These are phyloP conservation scores for Begonia loranthoides DNA, from an alignment of 306 rosid species.

Conservation along the genomic window DNA sequence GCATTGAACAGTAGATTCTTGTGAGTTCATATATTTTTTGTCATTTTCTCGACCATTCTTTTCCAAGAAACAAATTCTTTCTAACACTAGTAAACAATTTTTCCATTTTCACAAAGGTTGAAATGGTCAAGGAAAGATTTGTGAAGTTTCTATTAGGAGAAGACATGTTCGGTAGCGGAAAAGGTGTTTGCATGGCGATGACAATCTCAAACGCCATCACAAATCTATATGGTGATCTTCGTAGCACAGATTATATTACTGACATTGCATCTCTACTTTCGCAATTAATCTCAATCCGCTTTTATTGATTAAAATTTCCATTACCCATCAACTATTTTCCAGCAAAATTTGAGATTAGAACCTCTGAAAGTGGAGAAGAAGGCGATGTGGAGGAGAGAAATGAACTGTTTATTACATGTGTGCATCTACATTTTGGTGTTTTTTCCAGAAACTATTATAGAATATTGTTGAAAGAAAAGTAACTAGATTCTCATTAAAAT, in stretches of 20 bases:
- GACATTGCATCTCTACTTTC: no score
- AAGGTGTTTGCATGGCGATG: slow-evolving; percentile 90
- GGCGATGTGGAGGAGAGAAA: slow-evolving; percentile 93
- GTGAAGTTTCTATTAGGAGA: slow-evolving; percentile 85
- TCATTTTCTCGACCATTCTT: background rate
- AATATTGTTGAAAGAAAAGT: no score
- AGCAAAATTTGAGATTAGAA: slow-evolving; percentile 68
- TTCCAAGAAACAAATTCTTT: background rate
- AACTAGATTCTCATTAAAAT: no score
- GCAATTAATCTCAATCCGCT: no score
- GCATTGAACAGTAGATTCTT: slow-evolving; percentile 44
- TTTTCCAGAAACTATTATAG: slow-evolving; percentile 51
- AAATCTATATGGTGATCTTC: slow-evolving; percentile 71
- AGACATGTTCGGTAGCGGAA: slow-evolving; percentile 97
- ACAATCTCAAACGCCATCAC: slow-evolving; percentile 87
- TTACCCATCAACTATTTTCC: slow-evolving; percentile 37
- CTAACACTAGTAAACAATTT: background rate
- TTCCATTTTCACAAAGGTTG: slow-evolving; percentile 38
- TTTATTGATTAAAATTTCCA: no score
- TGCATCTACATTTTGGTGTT: slow-evolving; percentile 88
- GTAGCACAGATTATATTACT: background rate
- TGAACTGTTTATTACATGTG: slow-evolving; percentile 73
- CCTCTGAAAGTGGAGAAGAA: slow-evolving; percentile 78
- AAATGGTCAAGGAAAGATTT: slow-evolving; percentile 77
- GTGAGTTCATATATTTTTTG: slow-evolving; percentile 19